Evolutionary conservation across 192 early-diverging fungal genomes (phyloP), one percentile per base, ranked within the genome.

Genomic region (Umbelopsis sp.): DNA sequence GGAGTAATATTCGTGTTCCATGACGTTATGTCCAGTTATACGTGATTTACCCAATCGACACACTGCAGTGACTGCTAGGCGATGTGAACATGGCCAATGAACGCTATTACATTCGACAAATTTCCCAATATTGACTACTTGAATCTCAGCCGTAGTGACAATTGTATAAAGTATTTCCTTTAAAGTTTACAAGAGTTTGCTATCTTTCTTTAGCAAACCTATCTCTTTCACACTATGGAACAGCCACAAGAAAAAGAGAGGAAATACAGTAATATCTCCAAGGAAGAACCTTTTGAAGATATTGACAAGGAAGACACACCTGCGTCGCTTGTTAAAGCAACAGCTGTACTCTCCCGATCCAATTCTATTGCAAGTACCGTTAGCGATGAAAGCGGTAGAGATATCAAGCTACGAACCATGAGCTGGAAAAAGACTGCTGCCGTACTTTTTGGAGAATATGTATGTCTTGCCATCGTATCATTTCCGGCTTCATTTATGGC

Each of bases 401-500:
- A 62, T 16, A 62, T 62, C 56, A 62, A 62, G 29, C 17, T 62
- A 32, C 56, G 56, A 34, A 62, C 56, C 26, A 62, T 62, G 56
- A 62, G 56, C 29, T 62, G 56, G 56, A 62, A 62, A 6, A 62
- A 32, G 26, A 62, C 56, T 3, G 56, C 56, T 34, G 56, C 56
- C 2, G 56, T 62, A 16, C 26, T 62, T 10, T 62, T 62, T 34
- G 56, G 56, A 62, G 56, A 62, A 20, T 62, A 62, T 17, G 56
- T 62, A 5, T 62, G 56, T 32, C 26, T 62, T 62, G 56, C 56
- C 56, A 62, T 62, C 20, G n/a, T 62, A 11, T 62, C 56, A 7
- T 62, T 62, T 20, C 56, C 56, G n/a, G 24, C 56, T 11, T 62
- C 56, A n/a, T 62, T 62, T 20, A 62, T 62, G 56, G 56, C 56